These are phyloP conservation scores for Solanum dulcamara DNA, from an alignment of 257 asterid species.

Conservation along the genomic window DNA sequence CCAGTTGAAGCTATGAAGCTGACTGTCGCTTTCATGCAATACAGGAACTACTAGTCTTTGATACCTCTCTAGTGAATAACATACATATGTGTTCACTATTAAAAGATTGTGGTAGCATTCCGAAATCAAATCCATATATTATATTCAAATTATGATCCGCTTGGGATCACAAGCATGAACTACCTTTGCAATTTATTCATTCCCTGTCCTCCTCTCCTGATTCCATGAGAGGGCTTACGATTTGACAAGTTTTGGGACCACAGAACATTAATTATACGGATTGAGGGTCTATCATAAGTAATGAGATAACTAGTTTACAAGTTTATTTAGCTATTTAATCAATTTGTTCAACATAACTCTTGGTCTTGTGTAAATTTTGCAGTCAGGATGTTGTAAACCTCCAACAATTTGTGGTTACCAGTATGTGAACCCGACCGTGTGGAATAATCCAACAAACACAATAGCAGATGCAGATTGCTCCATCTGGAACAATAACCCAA, in stretches of 20 bases:
- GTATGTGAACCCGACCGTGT: conserved; percentile 42
- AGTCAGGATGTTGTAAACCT: conserved; percentile 96
- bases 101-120: background rate
- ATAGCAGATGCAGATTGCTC: conserved; percentile 46
- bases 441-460: conserved; percentile 52
- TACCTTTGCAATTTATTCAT: background rate
- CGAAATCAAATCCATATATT: background rate
- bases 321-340: background rate
- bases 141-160: background rate
- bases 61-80: background rate
- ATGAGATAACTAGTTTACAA: background rate
- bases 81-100: too few species aligned
- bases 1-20: background rate
- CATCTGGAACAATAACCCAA: conserved; percentile 63
- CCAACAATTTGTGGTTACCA: conserved; percentile 67
- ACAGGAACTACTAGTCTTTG: background rate
- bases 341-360: background rate
- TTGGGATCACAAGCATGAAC: background rate
- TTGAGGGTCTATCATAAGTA: background rate
- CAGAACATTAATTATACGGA: background rate
- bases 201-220: background rate
- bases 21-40: background rate
- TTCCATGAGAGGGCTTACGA: background rate
- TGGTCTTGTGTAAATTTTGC: background rate
- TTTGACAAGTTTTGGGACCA: background rate